Conservation (phyloP, 148 eudicot genomes). For the Diospyros lotus region DNA sequence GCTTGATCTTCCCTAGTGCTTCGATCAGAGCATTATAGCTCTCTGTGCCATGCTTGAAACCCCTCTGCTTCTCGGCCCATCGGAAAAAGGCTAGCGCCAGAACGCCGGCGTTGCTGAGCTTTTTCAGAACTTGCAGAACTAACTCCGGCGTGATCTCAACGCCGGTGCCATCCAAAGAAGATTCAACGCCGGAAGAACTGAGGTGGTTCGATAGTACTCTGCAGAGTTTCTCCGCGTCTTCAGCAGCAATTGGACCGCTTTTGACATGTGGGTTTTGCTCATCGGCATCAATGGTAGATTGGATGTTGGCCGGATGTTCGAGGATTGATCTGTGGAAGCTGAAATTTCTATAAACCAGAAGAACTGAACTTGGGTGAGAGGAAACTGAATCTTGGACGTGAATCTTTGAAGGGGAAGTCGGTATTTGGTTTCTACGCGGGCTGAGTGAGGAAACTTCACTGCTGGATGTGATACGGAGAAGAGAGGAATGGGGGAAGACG, state of each 20-base stretch:
- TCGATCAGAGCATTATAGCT: constrained; percentile 67
- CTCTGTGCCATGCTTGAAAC: constrained; percentile 46
- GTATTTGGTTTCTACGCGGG: constrained; percentile 7
- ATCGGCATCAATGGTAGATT: background rate
- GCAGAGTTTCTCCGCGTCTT: constrained; percentile 47
- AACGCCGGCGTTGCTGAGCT: constrained; percentile 68
- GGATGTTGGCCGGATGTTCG: constrained; percentile 14
- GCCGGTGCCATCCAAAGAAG: constrained; percentile 26
- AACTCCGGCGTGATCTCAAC: constrained; percentile 33
- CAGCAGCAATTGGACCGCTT: constrained; percentile 13
- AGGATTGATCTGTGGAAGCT: constrained; percentile 30
- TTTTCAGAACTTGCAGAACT: constrained; percentile 54
- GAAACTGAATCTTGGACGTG: background rate
- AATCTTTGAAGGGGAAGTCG: constrained; percentile 1
- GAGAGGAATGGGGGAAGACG: background rate
- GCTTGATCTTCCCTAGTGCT: constrained; percentile 77
- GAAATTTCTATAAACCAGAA: background rate
- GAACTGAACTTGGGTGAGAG: background rate
- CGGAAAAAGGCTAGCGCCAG: constrained; percentile 66
- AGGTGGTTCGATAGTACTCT: constrained; percentile 35
- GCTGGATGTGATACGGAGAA: background rate
- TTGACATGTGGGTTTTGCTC: constrained; percentile 18
- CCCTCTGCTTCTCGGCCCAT: constrained; percentile 74
- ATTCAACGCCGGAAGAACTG: constrained; percentile 25
- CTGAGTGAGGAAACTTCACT: background rate